Base-by-base conservation (phyloP, 768 basidiomycete species). In the Kondoa subrosea region DNA sequence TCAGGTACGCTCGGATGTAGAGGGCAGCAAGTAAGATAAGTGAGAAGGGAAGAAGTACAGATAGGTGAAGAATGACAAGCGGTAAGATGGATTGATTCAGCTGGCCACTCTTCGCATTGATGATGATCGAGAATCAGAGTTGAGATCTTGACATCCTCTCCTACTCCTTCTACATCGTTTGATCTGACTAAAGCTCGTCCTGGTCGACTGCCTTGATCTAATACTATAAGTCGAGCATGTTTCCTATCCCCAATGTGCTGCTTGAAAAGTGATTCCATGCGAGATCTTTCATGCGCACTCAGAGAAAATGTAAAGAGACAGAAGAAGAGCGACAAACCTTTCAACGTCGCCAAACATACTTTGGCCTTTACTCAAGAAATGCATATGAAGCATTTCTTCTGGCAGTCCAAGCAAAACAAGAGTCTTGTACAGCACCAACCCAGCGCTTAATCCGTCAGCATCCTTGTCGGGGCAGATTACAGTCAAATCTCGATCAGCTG, bases 121-220 rank as follows among this genome's bases (percentile, higher is more conserved):
- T 82, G 81, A 72, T 82, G 81, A 73, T 82, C 81, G n/a, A 82
- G 73, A 40, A 82, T 74, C 32, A 82, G 76, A 32, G 76, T 75
- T 64, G 69, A 67, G 25, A 72, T 74, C 34, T 59, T n/a, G 61
- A 32, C 15, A 33, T 30, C 16, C 29, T 27, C 33, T 8, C 56
- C 66, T n/a, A 12, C n/a, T 16, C 58, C 60, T 2, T 33, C 1
- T 50, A 64, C 27, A 34, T 66, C 27, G 57, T 70, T 31, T 31
- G 66, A 56, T 16, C 74, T 72, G n/a, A 78, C 72, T 1, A 80
- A 65, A 0, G 78, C 67, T 2, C 72, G 74, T 1, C 80, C 80
- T 0, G 78, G 76, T 21, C 81, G 73, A 66, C 79, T 80, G 0
- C 81, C 81, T 73, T 82, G 81, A 75, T 82, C 81, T 31, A 80